These are phyloP conservation scores for Toxoplasma gondii DNA, from an alignment of 169 alveolate genomes.

Conservation along the genomic window DNA sequence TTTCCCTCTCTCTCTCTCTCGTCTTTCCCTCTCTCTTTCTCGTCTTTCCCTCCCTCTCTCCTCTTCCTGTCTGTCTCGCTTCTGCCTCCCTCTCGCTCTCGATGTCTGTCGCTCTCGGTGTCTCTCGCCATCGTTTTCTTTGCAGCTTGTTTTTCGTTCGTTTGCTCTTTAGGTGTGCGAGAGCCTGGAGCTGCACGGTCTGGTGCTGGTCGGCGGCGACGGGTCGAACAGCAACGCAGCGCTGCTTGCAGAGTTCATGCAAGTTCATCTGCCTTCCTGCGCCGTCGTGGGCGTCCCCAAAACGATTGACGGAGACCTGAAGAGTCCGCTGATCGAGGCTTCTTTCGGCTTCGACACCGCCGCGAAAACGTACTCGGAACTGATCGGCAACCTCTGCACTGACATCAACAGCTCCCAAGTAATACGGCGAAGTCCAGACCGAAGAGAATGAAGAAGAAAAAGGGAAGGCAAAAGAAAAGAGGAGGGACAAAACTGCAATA, in stretches of 20 bases:
- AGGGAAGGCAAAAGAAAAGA: not conserved
- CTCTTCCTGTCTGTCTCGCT: not conserved
- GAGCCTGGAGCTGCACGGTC: constrained; percentile 95
- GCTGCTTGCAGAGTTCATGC: constrained; percentile 95
- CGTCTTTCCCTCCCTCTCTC: not conserved
- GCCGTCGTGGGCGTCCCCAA: constrained; percentile 97
- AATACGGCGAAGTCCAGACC: not conserved
- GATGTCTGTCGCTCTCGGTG: not conserved
- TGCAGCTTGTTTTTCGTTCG: not conserved
- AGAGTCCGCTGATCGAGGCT: constrained; percentile 91
- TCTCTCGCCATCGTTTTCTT: not conserved
- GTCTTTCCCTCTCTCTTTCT: not conserved
- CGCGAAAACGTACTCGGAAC: constrained; percentile 96
- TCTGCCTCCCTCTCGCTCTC: not conserved
- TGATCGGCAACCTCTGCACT: constrained; percentile 94
- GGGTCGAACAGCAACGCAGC: constrained; percentile 99
- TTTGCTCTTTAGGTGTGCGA: constrained; percentile 73
- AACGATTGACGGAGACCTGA: constrained; percentile 99
- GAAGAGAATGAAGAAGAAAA: not conserved
- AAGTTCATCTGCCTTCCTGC: constrained; percentile 70
- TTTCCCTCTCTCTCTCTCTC: too few species aligned
- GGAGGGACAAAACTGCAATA: not conserved
- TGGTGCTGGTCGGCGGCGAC: constrained; percentile 98
- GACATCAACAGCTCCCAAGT: constrained; percentile 81
- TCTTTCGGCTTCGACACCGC: constrained; percentile 99